Percentiles rank a stretch among this genome's conserved stretches.
Evolutionary conservation across 2,329 filamentous ascomycete species (phyloP).

Genomic region (Aspergillus fischeri): DNA sequence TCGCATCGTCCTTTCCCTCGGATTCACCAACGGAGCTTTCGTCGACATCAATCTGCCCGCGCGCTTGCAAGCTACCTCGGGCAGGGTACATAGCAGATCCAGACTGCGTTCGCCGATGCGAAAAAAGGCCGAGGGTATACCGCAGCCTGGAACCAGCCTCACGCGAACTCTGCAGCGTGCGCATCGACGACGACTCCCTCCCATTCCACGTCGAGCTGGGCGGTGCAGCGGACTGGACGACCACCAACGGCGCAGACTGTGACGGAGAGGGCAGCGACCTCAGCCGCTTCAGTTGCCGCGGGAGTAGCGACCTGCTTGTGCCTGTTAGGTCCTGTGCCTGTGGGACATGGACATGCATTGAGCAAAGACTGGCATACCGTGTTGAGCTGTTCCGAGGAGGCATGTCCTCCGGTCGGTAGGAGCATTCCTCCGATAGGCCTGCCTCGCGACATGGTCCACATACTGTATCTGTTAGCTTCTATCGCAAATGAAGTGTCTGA

Average conservation of each 20-base stretch:
- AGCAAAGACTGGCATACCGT: not conserved
- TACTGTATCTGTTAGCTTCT: not conserved
- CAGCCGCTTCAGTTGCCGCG: not conserved
- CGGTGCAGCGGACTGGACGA: not conserved
- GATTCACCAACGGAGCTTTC: not conserved
- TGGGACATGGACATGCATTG: not conserved
- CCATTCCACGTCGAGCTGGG: not conserved
- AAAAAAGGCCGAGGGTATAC: not conserved
- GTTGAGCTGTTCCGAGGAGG: not conserved
- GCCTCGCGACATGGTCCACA: conserved; percentile 4
- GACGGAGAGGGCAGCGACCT: not conserved
- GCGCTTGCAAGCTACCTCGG: not conserved
- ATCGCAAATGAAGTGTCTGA: not conserved
- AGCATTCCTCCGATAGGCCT: conserved; percentile 4
- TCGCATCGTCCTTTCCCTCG: not conserved
- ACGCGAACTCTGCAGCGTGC: not conserved
- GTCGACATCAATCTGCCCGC: not conserved
- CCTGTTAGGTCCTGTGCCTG: too few species aligned
- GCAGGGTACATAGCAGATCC: not conserved
- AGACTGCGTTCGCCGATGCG: not conserved
- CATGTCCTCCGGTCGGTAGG: conserved; percentile 11
- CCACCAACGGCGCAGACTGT: not conserved
- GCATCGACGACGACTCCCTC: not conserved
- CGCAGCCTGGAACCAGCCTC: not conserved
- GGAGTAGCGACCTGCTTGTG: not conserved